Conservation (phyloP, 2,329 filamentous ascomycete genomes). For the Venturia effusa region DNA sequence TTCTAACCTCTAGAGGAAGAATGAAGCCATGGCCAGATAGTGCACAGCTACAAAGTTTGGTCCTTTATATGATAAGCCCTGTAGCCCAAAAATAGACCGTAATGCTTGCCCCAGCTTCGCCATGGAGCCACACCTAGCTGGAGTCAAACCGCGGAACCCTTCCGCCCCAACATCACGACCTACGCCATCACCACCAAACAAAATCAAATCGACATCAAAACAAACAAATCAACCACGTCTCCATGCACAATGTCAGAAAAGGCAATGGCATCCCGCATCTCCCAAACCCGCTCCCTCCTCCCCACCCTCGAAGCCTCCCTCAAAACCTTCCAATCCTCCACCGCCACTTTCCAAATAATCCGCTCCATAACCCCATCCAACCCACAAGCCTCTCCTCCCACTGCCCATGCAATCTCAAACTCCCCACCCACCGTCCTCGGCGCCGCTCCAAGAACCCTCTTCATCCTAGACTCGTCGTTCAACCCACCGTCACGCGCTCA, state of each 20-base stretch:
- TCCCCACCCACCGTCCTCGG: not conserved
- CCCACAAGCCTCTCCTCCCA: no score
- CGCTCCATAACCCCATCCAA: slow-evolving; percentile 20
- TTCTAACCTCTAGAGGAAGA: no score
- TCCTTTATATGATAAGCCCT: no score
- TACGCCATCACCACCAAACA: not conserved
- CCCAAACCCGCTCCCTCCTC: slow-evolving; percentile 20
- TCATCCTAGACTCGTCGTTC: slow-evolving; percentile 56
- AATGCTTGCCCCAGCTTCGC: no score
- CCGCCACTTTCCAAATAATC: slow-evolving; percentile 24
- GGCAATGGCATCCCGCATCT: slow-evolving; percentile 12
- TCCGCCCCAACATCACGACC: not conserved
- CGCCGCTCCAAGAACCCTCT: slow-evolving; percentile 33
- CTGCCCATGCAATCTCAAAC: no score
- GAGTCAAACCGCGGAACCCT: not conserved
- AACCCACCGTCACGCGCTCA: slow-evolving; percentile 54
- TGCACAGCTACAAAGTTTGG: no score
- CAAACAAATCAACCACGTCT: not conserved
- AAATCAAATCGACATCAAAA: not conserved
- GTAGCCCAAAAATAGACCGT: no score
- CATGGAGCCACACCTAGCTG: no score
- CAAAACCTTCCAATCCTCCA: slow-evolving; percentile 32
- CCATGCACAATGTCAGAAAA: not conserved
- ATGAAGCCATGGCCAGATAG: no score
- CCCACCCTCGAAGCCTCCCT: slow-evolving; percentile 29